Conservation (phyloP, 2,329 filamentous ascomycete genomes). For the Sordariomycetes sp. region DNA sequence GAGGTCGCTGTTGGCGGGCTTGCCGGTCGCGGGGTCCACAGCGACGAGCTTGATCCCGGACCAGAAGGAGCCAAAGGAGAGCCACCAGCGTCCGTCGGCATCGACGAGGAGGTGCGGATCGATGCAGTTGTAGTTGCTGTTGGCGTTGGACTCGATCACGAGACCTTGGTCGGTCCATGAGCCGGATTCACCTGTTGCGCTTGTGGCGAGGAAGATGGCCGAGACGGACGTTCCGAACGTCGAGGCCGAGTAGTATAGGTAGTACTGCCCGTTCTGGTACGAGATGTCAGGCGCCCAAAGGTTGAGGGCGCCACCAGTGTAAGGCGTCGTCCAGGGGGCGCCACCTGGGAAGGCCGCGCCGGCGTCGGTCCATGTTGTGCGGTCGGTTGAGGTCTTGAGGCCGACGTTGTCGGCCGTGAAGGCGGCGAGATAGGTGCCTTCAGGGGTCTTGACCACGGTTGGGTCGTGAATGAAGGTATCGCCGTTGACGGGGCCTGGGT, state of each 20-base stretch:
- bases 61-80: slow-evolving; percentile 22
- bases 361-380: slow-evolving; percentile 17
- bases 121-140: slow-evolving; percentile 18
- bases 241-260: slow-evolving; percentile 22
- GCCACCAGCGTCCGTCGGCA: slow-evolving; percentile 17
- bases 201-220: slow-evolving; percentile 20
- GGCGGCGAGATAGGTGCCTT: slow-evolving; percentile 16
- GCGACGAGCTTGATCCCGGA: slow-evolving; percentile 18
- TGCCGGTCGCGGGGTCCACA: slow-evolving; percentile 15
- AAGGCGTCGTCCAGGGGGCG: slow-evolving; percentile 19
- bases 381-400: slow-evolving; percentile 21
- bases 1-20: slow-evolving; percentile 11
- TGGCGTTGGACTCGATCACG: slow-evolving; percentile 13
- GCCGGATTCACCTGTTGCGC: slow-evolving; percentile 16
- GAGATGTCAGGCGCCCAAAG: slow-evolving; percentile 46
- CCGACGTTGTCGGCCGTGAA: slow-evolving; percentile 15
- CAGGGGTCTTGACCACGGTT: slow-evolving; percentile 16
- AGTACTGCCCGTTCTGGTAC: slow-evolving; percentile 19
- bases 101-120: slow-evolving; percentile 19
- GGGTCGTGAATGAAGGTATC: slow-evolving; percentile 18
- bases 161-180: slow-evolving; percentile 19
- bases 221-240: slow-evolving; percentile 15
- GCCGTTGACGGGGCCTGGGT: slow-evolving; percentile 15
- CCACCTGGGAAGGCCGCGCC: slow-evolving; percentile 19
- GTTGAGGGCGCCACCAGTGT: slow-evolving; percentile 17